Evolutionary conservation across 1,284 basidiomycete species (phyloP), one percentile per base, ranked within the genome.

Genomic region (Porodaedalea pini): DNA sequence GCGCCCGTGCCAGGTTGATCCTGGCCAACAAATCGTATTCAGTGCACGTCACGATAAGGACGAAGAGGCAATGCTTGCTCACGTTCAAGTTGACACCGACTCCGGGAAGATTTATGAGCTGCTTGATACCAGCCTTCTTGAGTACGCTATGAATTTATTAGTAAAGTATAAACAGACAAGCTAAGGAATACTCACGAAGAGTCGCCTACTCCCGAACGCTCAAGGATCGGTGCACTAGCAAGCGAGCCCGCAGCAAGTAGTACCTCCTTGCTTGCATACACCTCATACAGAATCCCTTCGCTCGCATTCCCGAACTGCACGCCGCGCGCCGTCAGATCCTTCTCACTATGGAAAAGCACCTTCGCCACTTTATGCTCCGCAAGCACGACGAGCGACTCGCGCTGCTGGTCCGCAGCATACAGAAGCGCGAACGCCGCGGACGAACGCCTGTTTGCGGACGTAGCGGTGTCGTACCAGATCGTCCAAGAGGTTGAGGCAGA

Each of bases 351-450:
- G 61, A 67, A 71, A 0, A 68, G 36, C 27, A 72, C 60, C 36
- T 66, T 67, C 13, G 63, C 65, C 23, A 67, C 74, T 29, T 68
- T 68, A 39, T 70, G 67, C 11, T 69, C 67, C 1, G 69, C 67
- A 3, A 78, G 64, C 13, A 74, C 66, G 5, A 68, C 66, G 45
- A 75, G 62, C 32, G 69, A 72, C 10, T 64, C 52, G 17, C 73
- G 65, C 15, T 60, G 51, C 17, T 63, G 54, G 48, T 68, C 65
- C 5, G 71, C 62, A 0, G 75, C 71, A 3, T 71, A 67, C 25
- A 71, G 67, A 62, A 75, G 75, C 1, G 74, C 74, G 2, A 71
- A 69, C 7, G 74, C 73, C 0, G 76, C 70, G 3, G 71, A 73
- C 0, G 68, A 68, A 8, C 75, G 72, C 19, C 66, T 60, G 11